phyloP scores from a whole-genome alignment of 1,284 basidiomycete species.

The Peniophora sp. region DNA sequence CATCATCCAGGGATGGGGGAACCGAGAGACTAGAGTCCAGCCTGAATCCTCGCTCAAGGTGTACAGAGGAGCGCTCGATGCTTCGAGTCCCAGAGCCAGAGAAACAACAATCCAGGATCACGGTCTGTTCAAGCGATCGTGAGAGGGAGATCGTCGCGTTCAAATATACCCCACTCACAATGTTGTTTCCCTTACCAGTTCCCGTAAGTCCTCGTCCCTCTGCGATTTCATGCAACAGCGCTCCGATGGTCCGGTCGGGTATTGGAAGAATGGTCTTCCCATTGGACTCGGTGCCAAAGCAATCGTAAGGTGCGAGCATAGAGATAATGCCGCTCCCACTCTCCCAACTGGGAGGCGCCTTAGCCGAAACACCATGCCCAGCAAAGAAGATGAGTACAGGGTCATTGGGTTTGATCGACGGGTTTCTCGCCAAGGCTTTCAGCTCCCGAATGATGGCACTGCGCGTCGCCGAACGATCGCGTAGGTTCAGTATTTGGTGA shows the following conservation, averaged over 20 bases:
- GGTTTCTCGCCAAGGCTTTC: not conserved
- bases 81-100: constrained; percentile 21
- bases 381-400: constrained; percentile 8
- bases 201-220: no score
- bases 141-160: not conserved
- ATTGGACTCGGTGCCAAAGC: not conserved
- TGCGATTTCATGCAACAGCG: constrained; percentile 15
- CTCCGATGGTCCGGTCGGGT: constrained; percentile 15
- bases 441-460: not conserved
- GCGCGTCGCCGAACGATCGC: constrained; percentile 1
- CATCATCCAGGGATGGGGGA: constrained; percentile 13
- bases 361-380: constrained; percentile 3
- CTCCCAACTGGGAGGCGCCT: constrained; percentile 1
- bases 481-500: constrained; percentile 1
- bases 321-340: not conserved
- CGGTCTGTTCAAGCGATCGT: constrained; percentile 16
- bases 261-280: no score
- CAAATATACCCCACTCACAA: constrained; percentile 20
- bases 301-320: not conserved
- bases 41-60: constrained; percentile 13
- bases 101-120: constrained; percentile 32
- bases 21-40: constrained; percentile 14
- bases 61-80: constrained; percentile 4
- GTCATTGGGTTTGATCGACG: not conserved
- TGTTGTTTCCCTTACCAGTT: constrained; percentile 24